Percentiles rank a stretch among this genome's conserved stretches.
These are phyloP conservation scores for Lodderomyces elongisporus DNA, from an alignment of 1,139 yeast species.

Conservation along the genomic window DNA sequence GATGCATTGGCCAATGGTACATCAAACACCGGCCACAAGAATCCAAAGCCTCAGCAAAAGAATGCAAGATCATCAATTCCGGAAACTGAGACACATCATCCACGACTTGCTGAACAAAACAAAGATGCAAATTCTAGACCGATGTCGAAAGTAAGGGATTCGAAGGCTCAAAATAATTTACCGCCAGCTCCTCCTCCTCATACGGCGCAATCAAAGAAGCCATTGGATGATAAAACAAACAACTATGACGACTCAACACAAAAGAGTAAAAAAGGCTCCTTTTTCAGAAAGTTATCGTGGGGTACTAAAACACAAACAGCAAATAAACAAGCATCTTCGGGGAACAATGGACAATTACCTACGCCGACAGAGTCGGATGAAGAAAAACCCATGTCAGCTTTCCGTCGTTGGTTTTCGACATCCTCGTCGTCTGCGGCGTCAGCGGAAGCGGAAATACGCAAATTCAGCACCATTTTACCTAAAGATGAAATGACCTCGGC, in stretches of 20 bases:
- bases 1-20: conserved; percentile 12
- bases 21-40: conserved; percentile 6
- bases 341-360: conserved; percentile 29
- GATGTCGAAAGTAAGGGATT: conserved; percentile 25
- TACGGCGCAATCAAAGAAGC: conserved; percentile 23
- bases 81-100: conserved; percentile 37
- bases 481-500: conserved; percentile 61
- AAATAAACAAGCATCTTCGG: conserved; percentile 3
- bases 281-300: conserved; percentile 64
- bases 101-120: conserved; percentile 15
- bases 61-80: conserved; percentile 29
- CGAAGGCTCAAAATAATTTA: conserved; percentile 14
- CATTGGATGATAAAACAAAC: conserved; percentile 32
- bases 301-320: conserved; percentile 27
- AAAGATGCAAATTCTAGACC: conserved; percentile 14
- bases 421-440: conserved; percentile 16
- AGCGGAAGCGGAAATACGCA: conserved; percentile 28
- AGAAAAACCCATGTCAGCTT: conserved; percentile 27
- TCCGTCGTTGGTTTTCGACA: conserved; percentile 44
- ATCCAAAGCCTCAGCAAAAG: too few species aligned
- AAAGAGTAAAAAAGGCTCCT: conserved; percentile 40
- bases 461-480: conserved; percentile 41
- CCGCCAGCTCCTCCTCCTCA: too few species aligned
- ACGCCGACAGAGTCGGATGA: conserved; percentile 36
- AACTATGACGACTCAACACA: conserved; percentile 15